phyloP scores from a whole-genome alignment of 1,139 yeast genomes.

The Dujonia santamariae region DNA sequence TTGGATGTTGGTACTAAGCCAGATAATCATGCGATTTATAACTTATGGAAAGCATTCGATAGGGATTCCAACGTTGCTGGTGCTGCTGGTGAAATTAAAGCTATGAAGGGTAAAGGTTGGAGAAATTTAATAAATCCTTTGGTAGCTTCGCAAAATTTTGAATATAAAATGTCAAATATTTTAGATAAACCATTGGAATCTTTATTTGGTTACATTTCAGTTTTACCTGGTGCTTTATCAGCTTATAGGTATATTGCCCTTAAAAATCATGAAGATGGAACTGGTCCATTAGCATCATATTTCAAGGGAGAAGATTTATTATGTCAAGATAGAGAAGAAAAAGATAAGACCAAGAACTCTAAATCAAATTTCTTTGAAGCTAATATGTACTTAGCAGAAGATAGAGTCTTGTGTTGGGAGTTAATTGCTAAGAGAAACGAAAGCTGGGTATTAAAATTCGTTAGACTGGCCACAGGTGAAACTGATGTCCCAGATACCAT shows the following conservation, averaged over 20 bases:
- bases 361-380: conserved; percentile 83
- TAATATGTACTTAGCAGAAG: conserved; percentile 97
- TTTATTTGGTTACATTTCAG: conserved; percentile 88
- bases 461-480: conserved; percentile 91
- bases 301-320: conserved; percentile 82
- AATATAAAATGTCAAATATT: conserved; percentile 93
- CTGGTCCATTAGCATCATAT: conserved; percentile 86
- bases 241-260: conserved; percentile 92
- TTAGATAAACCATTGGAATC: conserved; percentile 94
- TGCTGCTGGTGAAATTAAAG: conserved; percentile 95
- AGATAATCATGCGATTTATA: conserved; percentile 78
- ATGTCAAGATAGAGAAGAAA: conserved; percentile 19
- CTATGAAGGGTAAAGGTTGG: conserved; percentile 90
- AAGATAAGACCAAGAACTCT: conserved; percentile 30
- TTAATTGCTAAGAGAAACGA: conserved; percentile 83
- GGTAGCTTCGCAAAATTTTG: conserved; percentile 95
- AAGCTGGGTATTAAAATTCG: conserved; percentile 91
- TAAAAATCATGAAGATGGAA: conserved; percentile 81
- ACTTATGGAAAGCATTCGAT: conserved; percentile 95
- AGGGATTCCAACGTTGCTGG: conserved; percentile 96
- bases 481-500: conserved; percentile 95
- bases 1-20: conserved; percentile 95
- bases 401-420: conserved; percentile 96
- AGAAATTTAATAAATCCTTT: conserved; percentile 78
- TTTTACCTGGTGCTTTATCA: conserved; percentile 93